Percentiles rank a stretch among this genome's conserved stretches.
phyloP scores from a whole-genome alignment of 1,139 yeast species.

The Candida mesenterica region DNA sequence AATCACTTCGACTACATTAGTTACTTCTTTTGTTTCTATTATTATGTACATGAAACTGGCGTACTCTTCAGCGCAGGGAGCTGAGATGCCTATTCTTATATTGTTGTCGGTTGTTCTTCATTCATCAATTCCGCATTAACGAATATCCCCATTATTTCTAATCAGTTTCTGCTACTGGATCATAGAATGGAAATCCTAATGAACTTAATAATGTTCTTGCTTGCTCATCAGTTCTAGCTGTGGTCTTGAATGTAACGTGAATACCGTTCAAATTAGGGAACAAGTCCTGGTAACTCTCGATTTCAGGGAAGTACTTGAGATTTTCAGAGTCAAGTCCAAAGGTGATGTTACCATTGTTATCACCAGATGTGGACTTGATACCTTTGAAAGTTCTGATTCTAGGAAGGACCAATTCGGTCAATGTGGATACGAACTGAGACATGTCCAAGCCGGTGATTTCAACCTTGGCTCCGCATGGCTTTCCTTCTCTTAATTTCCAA shows the following conservation, averaged over 20 bases:
- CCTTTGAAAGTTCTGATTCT: constrained; percentile 88
- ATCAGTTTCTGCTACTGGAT: constrained; percentile 10
- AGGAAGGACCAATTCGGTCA: constrained; percentile 91
- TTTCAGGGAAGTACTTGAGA: constrained; percentile 84
- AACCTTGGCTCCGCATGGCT: constrained; percentile 89
- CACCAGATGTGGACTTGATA: constrained; percentile 74
- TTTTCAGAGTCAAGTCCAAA: constrained; percentile 82
- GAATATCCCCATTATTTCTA: no score
- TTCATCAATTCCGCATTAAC: no score
- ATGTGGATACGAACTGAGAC: constrained; percentile 80
- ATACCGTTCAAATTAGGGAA: constrained; percentile 89
- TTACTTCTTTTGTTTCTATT: neutral
- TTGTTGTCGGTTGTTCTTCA: no score
- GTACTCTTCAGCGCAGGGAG: neutral
- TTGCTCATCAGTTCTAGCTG: constrained; percentile 87
- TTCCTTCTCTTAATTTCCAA: constrained; percentile 87
- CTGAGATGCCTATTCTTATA: no score
- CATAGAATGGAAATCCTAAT: constrained; percentile 72
- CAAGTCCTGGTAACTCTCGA: constrained; percentile 85
- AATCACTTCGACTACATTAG: no score
- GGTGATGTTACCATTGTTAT: constrained; percentile 78
- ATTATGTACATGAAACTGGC: neutral
- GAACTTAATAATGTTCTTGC: constrained; percentile 87
- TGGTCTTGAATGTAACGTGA: constrained; percentile 80
- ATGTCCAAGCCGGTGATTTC: constrained; percentile 77